Conservation (phyloP, 768 basidiomycete species). For the Boletus reticuloceps region DNA sequence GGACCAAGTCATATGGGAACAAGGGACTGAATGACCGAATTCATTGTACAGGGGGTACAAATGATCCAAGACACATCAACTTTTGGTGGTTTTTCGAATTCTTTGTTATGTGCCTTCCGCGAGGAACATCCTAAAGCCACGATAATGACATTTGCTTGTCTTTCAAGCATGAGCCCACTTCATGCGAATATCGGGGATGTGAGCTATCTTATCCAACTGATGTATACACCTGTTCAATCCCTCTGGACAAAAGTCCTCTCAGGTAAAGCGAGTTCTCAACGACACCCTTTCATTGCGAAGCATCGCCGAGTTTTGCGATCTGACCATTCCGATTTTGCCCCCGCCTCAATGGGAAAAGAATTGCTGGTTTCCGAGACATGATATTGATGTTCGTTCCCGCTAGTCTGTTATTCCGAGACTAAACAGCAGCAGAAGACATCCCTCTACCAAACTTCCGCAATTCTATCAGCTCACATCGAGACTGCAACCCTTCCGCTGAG, state of each 20-base stretch:
- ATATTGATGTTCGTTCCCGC: slow-evolving; percentile 17
- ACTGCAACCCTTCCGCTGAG: slow-evolving; percentile 57
- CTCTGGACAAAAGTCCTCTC: slow-evolving; percentile 29
- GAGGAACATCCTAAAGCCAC: slow-evolving; percentile 71
- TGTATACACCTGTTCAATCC: background rate
- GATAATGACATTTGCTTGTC: slow-evolving; percentile 52
- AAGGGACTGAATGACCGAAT: background rate
- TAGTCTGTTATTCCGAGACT: slow-evolving; percentile 6
- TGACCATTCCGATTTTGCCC: slow-evolving; percentile 50
- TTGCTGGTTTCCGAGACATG: slow-evolving; percentile 23
- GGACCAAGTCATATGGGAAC: background rate
- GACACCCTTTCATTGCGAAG: slow-evolving; percentile 59
- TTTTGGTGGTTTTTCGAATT: slow-evolving; percentile 64
- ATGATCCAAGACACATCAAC: slow-evolving; percentile 56
- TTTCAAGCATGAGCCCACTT: slow-evolving; percentile 44
- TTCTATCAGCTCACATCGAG: slow-evolving; percentile 59
- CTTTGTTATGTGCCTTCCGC: slow-evolving; percentile 57
- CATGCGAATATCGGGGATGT: slow-evolving; percentile 43
- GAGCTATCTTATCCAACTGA: slow-evolving; percentile 19
- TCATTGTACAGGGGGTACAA: slow-evolving; percentile 58
- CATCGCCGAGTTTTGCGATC: slow-evolving; percentile 46
- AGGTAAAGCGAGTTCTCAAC: slow-evolving; percentile 49
- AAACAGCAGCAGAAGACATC: slow-evolving; percentile 28
- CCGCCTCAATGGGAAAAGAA: slow-evolving; percentile 42
- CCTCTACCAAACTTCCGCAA: slow-evolving; percentile 52